Evolutionary conservation across 108 stramenopile genomes (phyloP).

Genomic region (Craspedostauros australis): DNA sequence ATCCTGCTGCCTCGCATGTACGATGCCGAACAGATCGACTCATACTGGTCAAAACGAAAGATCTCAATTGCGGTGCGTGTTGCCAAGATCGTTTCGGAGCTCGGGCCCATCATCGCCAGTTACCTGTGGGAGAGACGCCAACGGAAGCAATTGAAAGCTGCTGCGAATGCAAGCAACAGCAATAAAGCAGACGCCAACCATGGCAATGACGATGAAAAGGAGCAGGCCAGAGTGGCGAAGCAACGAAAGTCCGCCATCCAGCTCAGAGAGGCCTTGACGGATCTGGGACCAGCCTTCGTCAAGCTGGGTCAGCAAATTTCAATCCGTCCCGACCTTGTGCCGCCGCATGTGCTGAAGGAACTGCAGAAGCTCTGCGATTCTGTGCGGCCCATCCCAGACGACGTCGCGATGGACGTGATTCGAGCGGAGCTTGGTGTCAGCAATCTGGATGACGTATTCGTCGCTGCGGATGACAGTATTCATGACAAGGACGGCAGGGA

Average conservation of each 20-base stretch:
- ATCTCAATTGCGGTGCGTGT: too few species aligned
- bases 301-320: conserved; percentile 89
- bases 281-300: conserved; percentile 91
- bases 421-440: conserved; percentile 39
- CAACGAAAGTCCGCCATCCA: conserved; percentile 32
- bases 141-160: too few species aligned
- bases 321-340: conserved; percentile 91
- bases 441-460: conserved; percentile 9
- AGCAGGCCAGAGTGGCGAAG: conserved; percentile 4
- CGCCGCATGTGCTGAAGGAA: conserved; percentile 78
- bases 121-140: too few species aligned
- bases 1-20: too few species aligned
- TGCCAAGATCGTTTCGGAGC: too few species aligned
- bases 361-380: conserved; percentile 90
- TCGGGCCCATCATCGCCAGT: too few species aligned
- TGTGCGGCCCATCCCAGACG: conserved; percentile 81
- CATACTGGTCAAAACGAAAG: too few species aligned
- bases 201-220: too few species aligned
- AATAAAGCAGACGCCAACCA: too few species aligned
- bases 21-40: too few species aligned
- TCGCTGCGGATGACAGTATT: neutral
- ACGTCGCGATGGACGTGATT: conserved; percentile 63
- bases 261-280: conserved; percentile 58
- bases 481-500: neutral
- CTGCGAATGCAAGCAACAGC: too few species aligned